phyloP scores from a whole-genome alignment of 129 eudicot species.

The Dittrichia graveolens region DNA sequence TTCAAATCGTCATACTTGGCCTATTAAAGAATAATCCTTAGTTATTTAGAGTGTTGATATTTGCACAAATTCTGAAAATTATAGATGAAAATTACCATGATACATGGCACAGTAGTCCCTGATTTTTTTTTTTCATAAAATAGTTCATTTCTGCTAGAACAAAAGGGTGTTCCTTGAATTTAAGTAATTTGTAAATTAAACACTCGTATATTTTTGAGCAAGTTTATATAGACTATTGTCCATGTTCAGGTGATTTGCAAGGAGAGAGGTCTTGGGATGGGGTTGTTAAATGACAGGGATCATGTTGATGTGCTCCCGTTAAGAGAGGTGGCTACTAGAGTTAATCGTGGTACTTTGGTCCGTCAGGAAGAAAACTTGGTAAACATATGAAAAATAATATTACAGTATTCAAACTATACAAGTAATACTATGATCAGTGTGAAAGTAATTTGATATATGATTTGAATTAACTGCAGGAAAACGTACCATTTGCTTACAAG shows the following conservation, averaged over 20 bases:
- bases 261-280: slow-evolving; percentile 80
- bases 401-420: neutral
- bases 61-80: neutral
- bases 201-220: neutral
- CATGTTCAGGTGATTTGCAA: slow-evolving; percentile 62
- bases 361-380: slow-evolving; percentile 61
- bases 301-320: slow-evolving; percentile 41
- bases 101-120: neutral
- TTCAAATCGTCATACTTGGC: neutral
- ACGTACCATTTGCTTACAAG: slow-evolving; percentile 41
- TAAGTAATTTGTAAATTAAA: slow-evolving; percentile 4
- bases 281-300: slow-evolving; percentile 42
- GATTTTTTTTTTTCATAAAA: neutral
- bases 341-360: slow-evolving; percentile 44
- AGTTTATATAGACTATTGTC: slow-evolving; percentile 16
- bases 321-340: slow-evolving; percentile 39
- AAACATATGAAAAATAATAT: neutral
- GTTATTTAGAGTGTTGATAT: neutral
- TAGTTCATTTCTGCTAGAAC: slow-evolving; percentile 5
- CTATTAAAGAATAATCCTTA: neutral
- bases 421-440: neutral
- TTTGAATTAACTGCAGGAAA: slow-evolving; percentile 27
- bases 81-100: neutral
- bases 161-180: too few species aligned
- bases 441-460: neutral